Percentiles rank a stretch among this genome's conserved stretches.
Conservation (phyloP, 2,329 filamentous ascomycete genomes). For the Penicillium sp. region DNA sequence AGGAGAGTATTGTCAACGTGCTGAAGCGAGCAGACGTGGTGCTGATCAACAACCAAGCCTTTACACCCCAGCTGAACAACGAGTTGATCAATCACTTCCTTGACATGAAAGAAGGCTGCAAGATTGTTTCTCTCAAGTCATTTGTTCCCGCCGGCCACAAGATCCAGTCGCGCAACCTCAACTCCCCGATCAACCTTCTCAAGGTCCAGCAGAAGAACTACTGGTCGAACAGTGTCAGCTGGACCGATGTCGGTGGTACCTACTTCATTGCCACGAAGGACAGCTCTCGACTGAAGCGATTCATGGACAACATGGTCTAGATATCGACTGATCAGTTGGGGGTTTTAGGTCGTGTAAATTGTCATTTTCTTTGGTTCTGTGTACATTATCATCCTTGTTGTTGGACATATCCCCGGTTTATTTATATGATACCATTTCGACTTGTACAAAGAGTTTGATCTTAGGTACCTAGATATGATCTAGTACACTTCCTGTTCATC, state of each 20-base stretch:
- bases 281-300: constrained; percentile 48
- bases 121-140: constrained; percentile 84
- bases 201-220: constrained; percentile 69
- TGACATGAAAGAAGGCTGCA: constrained; percentile 84
- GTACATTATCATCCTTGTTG: constrained; percentile 17
- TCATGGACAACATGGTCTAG: constrained; percentile 39
- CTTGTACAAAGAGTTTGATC: constrained; percentile 10
- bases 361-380: constrained; percentile 13
- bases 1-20: constrained; percentile 62
- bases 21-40: constrained; percentile 88
- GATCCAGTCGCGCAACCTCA: constrained; percentile 66
- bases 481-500: not conserved
- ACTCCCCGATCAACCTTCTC: constrained; percentile 76
- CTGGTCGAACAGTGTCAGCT: constrained; percentile 70
- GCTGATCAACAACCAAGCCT: constrained; percentile 96
- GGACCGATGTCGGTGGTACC: constrained; percentile 75
- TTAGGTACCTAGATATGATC: not conserved
- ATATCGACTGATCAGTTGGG: constrained; percentile 3
- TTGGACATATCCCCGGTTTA: constrained; percentile 17
- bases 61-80: constrained; percentile 81
- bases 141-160: constrained; percentile 80
- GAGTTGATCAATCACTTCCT: constrained; percentile 82
- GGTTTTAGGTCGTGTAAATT: constrained; percentile 9
- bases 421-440: constrained; percentile 21
- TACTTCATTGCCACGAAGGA: constrained; percentile 88